Conservation (phyloP, 768 basidiomycete species). For the Coprinopsis cinerea region DNA sequence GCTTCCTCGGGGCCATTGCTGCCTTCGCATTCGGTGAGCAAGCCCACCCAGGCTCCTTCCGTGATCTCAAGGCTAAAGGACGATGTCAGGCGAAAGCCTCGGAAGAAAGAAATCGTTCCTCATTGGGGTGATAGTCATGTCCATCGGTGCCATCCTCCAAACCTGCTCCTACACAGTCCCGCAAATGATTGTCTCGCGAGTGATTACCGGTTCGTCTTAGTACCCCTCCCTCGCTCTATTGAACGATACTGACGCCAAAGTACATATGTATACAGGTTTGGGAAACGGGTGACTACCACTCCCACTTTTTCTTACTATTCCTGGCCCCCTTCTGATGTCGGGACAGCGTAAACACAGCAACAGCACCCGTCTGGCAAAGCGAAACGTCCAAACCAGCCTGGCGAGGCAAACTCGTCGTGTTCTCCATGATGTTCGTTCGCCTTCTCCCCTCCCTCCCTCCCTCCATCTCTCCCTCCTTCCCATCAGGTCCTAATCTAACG, state of each 20-base stretch:
- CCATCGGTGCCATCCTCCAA: conserved; percentile 47
- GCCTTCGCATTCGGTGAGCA: conserved; percentile 33
- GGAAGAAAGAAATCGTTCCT: conserved; percentile 45
- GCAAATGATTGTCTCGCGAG: conserved; percentile 43
- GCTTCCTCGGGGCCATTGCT: conserved; percentile 41
- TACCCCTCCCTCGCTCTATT: not conserved
- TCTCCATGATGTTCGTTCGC: conserved; percentile 46
- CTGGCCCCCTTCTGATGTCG: not conserved
- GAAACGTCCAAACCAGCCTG: conserved; percentile 44
- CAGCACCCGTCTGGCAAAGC: conserved; percentile 47
- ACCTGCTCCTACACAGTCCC: conserved; percentile 36
- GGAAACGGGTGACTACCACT: conserved; percentile 35
- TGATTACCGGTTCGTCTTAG: conserved; percentile 38
- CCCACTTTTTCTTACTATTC: not conserved
- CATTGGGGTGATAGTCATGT: conserved; percentile 46
- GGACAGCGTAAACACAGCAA: conserved; percentile 45
- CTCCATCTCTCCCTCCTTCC: too few species aligned
- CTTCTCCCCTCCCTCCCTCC: too few species aligned
- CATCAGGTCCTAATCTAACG: too few species aligned
- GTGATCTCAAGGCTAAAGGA: too few species aligned
- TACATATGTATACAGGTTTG: conserved; percentile 24
- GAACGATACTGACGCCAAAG: not conserved
- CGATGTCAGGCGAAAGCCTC: conserved; percentile 28
- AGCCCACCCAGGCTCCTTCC: not conserved
- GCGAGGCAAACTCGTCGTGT: conserved; percentile 44